Evolutionary conservation across 306 rosid genomes (phyloP).

Genomic region (Psophocarpus tetragonolobus): DNA sequence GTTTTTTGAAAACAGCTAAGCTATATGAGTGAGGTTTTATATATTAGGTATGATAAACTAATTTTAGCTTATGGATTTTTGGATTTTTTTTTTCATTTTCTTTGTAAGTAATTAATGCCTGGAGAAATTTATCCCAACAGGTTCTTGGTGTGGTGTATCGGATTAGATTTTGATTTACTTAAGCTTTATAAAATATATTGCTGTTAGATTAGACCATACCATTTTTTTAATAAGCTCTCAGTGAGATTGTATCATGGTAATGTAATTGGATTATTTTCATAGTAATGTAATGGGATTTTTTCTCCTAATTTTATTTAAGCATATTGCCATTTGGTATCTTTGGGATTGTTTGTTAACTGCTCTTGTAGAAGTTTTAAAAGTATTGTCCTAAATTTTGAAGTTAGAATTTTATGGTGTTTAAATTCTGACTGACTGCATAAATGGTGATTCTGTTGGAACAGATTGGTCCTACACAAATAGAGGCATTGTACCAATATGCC

Average conservation of each 20-base stretch:
- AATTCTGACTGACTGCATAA: constrained; percentile 10
- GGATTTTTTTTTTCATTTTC: too few species aligned
- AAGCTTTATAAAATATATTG: too few species aligned
- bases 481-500: constrained; percentile 94
- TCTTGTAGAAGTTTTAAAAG: neutral
- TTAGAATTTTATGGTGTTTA: neutral
- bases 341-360: neutral
- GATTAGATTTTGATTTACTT: too few species aligned
- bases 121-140: too few species aligned
- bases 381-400: neutral
- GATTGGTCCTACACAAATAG: constrained; percentile 90
- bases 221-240: neutral
- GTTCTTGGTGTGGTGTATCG: too few species aligned
- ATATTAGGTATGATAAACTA: too few species aligned
- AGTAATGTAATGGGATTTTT: neutral
- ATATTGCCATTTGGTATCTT: neutral
- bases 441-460: constrained; percentile 34
- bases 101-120: too few species aligned
- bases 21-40: too few species aligned
- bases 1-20: too few species aligned
- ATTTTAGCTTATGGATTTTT: too few species aligned
- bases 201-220: neutral
- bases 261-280: neutral
- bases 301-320: neutral
- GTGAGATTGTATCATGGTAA: neutral